These are phyloP conservation scores for Cryphonectria nitschkei DNA, from an alignment of 2,329 filamentous ascomycete genomes.

Conservation along the genomic window DNA sequence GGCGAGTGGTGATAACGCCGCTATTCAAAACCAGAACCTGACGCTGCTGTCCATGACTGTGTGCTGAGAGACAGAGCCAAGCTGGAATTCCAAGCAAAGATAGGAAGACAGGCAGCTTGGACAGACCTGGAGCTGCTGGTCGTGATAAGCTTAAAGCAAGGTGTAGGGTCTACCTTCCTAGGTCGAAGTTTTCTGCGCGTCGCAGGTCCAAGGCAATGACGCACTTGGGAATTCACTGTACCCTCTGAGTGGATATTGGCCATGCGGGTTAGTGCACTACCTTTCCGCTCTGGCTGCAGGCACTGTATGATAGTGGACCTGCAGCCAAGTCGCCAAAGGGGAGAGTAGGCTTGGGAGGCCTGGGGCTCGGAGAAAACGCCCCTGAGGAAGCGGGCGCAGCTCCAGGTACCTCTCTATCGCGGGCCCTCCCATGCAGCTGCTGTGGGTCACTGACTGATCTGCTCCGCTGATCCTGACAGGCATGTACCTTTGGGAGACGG, in stretches of 20 bases:
- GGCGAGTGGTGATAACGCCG: slow-evolving; percentile 1
- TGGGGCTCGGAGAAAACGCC: background rate
- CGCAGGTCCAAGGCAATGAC: slow-evolving; percentile 11
- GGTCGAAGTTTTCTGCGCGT: slow-evolving; percentile 6
- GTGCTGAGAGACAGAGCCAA: background rate
- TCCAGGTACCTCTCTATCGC: background rate
- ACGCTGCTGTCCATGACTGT: slow-evolving; percentile 7
- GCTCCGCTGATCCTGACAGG: background rate
- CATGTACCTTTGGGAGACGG: background rate
- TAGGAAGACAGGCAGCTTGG: slow-evolving; percentile 3
- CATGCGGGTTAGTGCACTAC: background rate
- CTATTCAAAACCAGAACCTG: background rate
- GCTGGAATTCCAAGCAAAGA: too few relatives aligned
- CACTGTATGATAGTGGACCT: slow-evolving; percentile 3
- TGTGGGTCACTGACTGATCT: slow-evolving; percentile 5
- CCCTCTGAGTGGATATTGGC: slow-evolving; percentile 5
- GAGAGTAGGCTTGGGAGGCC: background rate
- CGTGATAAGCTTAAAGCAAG: slow-evolving; percentile 2
- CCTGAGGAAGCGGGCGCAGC: background rate
- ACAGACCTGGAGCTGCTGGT: background rate
- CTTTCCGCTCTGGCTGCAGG: background rate
- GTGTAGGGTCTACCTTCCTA: background rate
- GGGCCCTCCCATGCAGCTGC: background rate
- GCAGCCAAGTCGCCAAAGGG: background rate
- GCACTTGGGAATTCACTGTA: background rate